Percentiles rank a stretch among this genome's conserved stretches.
Conservation (phyloP, 2,329 filamentous ascomycete species). For the Bertia moriformis region DNA sequence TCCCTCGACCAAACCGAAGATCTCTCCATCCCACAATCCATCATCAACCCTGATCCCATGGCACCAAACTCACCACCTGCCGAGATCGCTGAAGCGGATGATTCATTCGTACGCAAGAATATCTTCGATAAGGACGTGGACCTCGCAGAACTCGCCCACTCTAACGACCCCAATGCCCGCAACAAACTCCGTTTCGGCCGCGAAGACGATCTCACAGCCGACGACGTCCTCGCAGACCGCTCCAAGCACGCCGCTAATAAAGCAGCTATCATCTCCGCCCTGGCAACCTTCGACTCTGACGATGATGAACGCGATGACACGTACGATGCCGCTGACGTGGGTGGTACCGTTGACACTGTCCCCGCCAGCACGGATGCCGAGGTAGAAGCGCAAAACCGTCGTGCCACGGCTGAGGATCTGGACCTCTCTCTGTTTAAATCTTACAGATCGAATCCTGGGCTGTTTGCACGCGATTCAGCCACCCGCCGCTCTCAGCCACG, state of each 20-base stretch:
- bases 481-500: slow-evolving; percentile 54
- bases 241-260: slow-evolving; percentile 51
- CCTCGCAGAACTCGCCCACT: slow-evolving; percentile 4
- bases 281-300: slow-evolving; percentile 80
- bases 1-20: slow-evolving; percentile 48
- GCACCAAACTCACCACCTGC: neutral
- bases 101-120: neutral
- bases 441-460: slow-evolving; percentile 46
- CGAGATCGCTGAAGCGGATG: neutral
- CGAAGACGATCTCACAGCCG: slow-evolving; percentile 49
- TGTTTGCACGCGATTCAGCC: slow-evolving; percentile 59
- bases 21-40: slow-evolving; percentile 25
- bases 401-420: slow-evolving; percentile 24
- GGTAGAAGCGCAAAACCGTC: slow-evolving; percentile 12
- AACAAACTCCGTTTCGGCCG: slow-evolving; percentile 69
- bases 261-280: slow-evolving; percentile 73
- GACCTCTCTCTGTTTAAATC: slow-evolving; percentile 64
- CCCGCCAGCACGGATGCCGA: slow-evolving; percentile 36
- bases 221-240: slow-evolving; percentile 54
- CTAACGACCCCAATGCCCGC: slow-evolving; percentile 22
- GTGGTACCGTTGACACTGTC: slow-evolving; percentile 64
- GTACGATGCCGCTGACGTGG: slow-evolving; percentile 84
- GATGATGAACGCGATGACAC: slow-evolving; percentile 96
- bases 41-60: neutral
- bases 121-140: neutral